Evolutionary conservation across 176 grass and related monocot species (phyloP).

Genomic region (Oryza rufipogon): DNA sequence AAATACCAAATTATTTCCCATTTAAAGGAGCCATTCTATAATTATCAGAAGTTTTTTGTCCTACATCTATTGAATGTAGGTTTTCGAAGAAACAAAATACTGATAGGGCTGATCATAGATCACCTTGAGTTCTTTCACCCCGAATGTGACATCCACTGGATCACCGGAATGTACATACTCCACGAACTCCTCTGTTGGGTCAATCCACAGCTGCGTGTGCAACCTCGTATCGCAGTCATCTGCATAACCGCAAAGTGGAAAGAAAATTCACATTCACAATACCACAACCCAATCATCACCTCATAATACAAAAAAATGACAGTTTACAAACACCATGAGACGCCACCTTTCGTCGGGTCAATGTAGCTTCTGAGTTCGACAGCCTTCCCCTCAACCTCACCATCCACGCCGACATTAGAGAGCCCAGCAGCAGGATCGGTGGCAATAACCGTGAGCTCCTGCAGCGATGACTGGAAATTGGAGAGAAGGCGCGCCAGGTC

Average conservation of each 20-base stretch:
- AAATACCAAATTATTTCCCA: not conserved
- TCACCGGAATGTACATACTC: slow-evolving; percentile 80
- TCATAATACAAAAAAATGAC: slow-evolving; percentile 2
- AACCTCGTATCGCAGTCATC: slow-evolving; percentile 79
- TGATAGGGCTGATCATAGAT: not conserved
- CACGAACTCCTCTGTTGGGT: slow-evolving; percentile 82
- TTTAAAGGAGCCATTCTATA: slow-evolving; percentile 2
- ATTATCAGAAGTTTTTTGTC: not conserved
- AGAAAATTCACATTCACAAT: slow-evolving; percentile 25
- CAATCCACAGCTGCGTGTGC: slow-evolving; percentile 98
- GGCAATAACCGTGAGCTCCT: slow-evolving; percentile 89
- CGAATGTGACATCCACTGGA: slow-evolving; percentile 88
- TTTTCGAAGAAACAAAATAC: not conserved
- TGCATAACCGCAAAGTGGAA: slow-evolving; percentile 36
- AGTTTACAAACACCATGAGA: not conserved
- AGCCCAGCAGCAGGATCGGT: slow-evolving; percentile 55
- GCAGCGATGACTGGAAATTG: slow-evolving; percentile 93
- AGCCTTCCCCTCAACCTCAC: slow-evolving; percentile 69
- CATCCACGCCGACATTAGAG: not conserved
- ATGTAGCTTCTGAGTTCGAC: slow-evolving; percentile 92
- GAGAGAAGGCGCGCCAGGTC: slow-evolving; percentile 81
- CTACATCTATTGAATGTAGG: not conserved
- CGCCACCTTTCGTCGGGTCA: slow-evolving; percentile 76
- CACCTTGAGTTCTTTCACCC: slow-evolving; percentile 93
- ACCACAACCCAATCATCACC: slow-evolving; percentile 6